phyloP scores from a whole-genome alignment of 2,329 filamentous ascomycete genomes.

The Xylariaceae sp. region DNA sequence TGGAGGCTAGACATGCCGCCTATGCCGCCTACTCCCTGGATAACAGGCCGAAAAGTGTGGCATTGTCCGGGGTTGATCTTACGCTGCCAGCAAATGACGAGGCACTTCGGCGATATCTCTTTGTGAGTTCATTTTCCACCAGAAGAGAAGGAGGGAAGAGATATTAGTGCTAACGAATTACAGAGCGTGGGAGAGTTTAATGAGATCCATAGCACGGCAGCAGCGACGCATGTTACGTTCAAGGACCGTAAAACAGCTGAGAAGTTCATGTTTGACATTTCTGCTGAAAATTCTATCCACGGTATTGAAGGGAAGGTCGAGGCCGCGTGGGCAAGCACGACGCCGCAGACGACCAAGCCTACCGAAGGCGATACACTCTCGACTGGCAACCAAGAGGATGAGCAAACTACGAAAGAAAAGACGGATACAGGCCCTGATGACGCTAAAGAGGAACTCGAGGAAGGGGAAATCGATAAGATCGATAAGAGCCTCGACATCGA shows the following conservation, averaged over 20 bases:
- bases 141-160: no score
- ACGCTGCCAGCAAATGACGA: constrained; percentile 62
- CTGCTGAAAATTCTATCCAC: constrained; percentile 51
- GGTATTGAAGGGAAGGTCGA: constrained; percentile 60
- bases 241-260: constrained; percentile 68
- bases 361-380: constrained; percentile 23
- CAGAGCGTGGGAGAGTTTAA: constrained; percentile 61
- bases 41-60: constrained; percentile 67
- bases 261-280: constrained; percentile 57
- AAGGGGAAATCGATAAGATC: constrained; percentile 29
- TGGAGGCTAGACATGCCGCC: constrained; percentile 41
- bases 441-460: constrained; percentile 24
- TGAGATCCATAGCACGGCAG: constrained; percentile 48
- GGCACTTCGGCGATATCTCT: constrained; percentile 64
- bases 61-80: constrained; percentile 60
- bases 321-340: constrained; percentile 55
- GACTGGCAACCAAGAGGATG: constrained; percentile 24
- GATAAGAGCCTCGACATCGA: constrained; percentile 22
- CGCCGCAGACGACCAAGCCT: constrained; percentile 22
- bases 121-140: constrained; percentile 46
- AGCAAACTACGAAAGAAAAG: constrained; percentile 24
- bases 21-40: constrained; percentile 67
- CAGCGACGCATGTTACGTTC: constrained; percentile 55
- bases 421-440: constrained; percentile 18
- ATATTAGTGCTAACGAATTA: constrained; percentile 28